Evolutionary conservation across 768 basidiomycete genomes (phyloP), one percentile per base, ranked within the genome.

Genomic region (Kwoniella bestiolae): DNA sequence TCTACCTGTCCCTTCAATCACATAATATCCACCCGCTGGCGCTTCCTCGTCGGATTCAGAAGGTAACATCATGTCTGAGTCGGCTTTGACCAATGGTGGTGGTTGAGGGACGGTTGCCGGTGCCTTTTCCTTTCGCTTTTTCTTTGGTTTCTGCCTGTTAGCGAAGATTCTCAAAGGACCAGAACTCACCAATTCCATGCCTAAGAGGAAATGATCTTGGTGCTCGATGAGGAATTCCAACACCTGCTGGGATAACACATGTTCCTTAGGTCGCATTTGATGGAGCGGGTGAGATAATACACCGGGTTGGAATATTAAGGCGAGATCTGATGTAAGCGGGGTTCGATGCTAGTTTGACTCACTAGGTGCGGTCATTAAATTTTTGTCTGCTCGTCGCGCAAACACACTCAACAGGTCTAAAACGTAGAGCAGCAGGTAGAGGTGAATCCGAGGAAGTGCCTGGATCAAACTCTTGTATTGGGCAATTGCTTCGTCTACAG

Each of bases 311-410:
- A 99, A 99, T 70, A 98, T 95, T 50, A 95, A 90, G 18, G 95
- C 96, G 21, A 99, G 88, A 82, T 99, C 95, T 92, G n/a, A 97
- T 28, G 9, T 76, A 47, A 73, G 56, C 60, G n/a, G 25, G n/a
- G 14, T 44, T 29, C 5, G 4, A 16, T 21, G 21, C 45, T 16
- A 12, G 25, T 5, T 8, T 28, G 34, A 86, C 91, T 72, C 70
- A 96, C 94, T 97, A 63, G 89, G 85, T 23, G 95, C 90, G 0
- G 91, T 94, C 95, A 99, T 99, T 52, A 94, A 83, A 80, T 99
- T 99, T 83, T 89, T 90, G 69, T 92, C 90, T 49, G 89, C 86
- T 79, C 92, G 94, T 63, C 90, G 87, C 3, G 93, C 89, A 82
- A 98, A 98, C 7, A 99, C 95, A 56, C 91, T 92, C 57, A 99